These are phyloP conservation scores for Leccinum broughii DNA, from an alignment of 768 basidiomycete species.

Conservation along the genomic window DNA sequence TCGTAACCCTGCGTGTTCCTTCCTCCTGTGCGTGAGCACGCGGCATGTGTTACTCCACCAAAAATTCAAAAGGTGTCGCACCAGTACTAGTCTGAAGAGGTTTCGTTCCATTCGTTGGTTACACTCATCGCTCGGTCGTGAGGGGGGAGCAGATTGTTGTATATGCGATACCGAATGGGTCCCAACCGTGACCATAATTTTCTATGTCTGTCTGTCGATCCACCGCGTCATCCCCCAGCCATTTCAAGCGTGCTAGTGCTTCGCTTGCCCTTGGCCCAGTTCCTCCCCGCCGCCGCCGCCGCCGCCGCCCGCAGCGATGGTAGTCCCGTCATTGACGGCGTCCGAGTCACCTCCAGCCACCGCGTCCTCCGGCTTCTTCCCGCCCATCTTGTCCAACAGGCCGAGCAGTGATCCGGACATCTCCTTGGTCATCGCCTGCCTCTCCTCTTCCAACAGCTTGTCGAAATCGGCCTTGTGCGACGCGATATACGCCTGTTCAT, in stretches of 20 bases:
- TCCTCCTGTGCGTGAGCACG: too few relatives aligned
- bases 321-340: not conserved
- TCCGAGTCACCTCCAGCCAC: not conserved
- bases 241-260: not conserved
- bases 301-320: not conserved
- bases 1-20: not conserved
- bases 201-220: not conserved
- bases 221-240: not conserved
- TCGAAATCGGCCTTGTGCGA: conserved; percentile 54
- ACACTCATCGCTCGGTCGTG: not conserved
- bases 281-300: not conserved
- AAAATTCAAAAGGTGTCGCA: not conserved
- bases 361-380: conserved; percentile 12
- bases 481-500: conserved; percentile 53
- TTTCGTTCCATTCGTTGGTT: not conserved
- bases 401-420: conserved; percentile 46
- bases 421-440: conserved; percentile 47
- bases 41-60: too few relatives aligned
- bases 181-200: not conserved
- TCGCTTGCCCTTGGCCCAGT: not conserved
- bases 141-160: not conserved
- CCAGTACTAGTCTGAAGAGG: too few relatives aligned
- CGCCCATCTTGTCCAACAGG: conserved; percentile 28
- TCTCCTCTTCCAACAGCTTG: conserved; percentile 50
- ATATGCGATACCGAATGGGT: not conserved